Base-by-base conservation (phyloP, 345 rosid genomes). In the Bruguiera sexangula region DNA sequence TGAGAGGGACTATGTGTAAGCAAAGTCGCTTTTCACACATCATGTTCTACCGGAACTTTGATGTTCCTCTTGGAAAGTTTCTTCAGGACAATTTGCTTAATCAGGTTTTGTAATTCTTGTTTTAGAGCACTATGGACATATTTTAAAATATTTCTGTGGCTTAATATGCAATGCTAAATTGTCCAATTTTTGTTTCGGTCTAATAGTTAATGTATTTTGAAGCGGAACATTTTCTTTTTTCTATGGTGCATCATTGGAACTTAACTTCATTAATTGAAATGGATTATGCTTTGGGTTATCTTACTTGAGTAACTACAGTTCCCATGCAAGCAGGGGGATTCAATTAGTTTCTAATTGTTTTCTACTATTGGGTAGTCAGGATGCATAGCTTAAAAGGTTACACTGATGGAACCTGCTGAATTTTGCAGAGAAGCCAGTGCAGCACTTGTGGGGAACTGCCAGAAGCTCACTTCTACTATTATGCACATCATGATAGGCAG, bases 11-110 rank as follows among this genome's bases (percentile, higher is more conserved):
- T 64, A 76, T 89, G 46, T 95, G 99, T 65, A 90, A 90, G 79
- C 98, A 95, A 76, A 95, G 91, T 80, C 99, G 82, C 85, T 92
- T 92, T 79, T 92, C 98, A 71, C 99, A 89, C 73, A 95, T 95
- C 57, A 81, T 84, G 80, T 95, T 95, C 86, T 95, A 95, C 83
- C 85, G 74, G 78, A 85, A 90, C 76, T 95, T 85, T 48, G 99
- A 95, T 81, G 77, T 88, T 69, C 97, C 96, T 51, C 88, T 95
- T 53, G 94, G 96, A 65, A 90, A 68, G 78, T 95, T 95, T 84
- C 92, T 95, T 63, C 87, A 68, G 50, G 90, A 92, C 67, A 90
- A 87, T 69, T 76, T 95, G 78, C 88, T 95, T 57, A 84, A 82
- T 78, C 98, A 90, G 98, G 99, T 95, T 72, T 62, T 15, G 24